A percentile compares a stretch with the other conserved stretches of the same genome.
Evolutionary conservation across 2,329 filamentous ascomycete genomes (phyloP).

Genomic region (Penicillium olsonii): DNA sequence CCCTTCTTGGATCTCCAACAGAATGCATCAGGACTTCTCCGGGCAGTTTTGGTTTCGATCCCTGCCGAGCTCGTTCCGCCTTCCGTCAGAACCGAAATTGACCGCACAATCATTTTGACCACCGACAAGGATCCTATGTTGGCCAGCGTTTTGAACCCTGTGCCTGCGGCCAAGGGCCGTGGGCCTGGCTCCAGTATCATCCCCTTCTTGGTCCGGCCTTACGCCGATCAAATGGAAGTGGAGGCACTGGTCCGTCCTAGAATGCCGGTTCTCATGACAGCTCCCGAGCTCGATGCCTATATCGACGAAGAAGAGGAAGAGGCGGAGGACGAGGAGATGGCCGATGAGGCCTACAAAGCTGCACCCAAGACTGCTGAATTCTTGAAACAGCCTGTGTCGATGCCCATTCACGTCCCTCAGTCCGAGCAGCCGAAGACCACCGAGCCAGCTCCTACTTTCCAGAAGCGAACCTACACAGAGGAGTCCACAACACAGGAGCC

Average conservation of each 20-base stretch:
- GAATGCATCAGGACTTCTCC: slow-evolving; percentile 65
- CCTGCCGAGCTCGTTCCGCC: slow-evolving; percentile 69
- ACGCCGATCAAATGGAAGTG: slow-evolving; percentile 63
- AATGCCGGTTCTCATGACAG: slow-evolving; percentile 48
- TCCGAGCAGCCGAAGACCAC: slow-evolving; percentile 12
- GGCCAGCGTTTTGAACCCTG: slow-evolving; percentile 78
- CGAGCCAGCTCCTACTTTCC: slow-evolving; percentile 12
- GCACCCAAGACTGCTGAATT: slow-evolving; percentile 25
- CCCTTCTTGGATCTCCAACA: slow-evolving; percentile 48
- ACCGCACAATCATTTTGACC: slow-evolving; percentile 76
- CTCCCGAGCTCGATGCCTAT: slow-evolving; percentile 29
- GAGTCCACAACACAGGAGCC: slow-evolving; percentile 16
- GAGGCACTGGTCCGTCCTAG: slow-evolving; percentile 67
- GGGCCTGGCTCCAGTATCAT: slow-evolving; percentile 71
- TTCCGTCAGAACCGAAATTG: slow-evolving; percentile 71
- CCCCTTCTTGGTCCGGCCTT: slow-evolving; percentile 72
- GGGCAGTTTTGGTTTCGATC: slow-evolving; percentile 62
- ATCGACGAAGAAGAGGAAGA: slow-evolving; percentile 35
- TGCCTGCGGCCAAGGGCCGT: slow-evolving; percentile 63
- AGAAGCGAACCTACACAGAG: slow-evolving; percentile 34
- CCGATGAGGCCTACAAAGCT: slow-evolving; percentile 12
- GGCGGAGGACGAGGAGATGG: slow-evolving; percentile 29
- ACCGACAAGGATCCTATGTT: slow-evolving; percentile 72
- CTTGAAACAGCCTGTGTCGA: slow-evolving; percentile 22
- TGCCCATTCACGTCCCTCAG: slow-evolving; percentile 15